Percentiles rank a stretch among this genome's conserved stretches.
Conservation (phyloP, 768 basidiomycete genomes). For the Tricholoma matsutake region DNA sequence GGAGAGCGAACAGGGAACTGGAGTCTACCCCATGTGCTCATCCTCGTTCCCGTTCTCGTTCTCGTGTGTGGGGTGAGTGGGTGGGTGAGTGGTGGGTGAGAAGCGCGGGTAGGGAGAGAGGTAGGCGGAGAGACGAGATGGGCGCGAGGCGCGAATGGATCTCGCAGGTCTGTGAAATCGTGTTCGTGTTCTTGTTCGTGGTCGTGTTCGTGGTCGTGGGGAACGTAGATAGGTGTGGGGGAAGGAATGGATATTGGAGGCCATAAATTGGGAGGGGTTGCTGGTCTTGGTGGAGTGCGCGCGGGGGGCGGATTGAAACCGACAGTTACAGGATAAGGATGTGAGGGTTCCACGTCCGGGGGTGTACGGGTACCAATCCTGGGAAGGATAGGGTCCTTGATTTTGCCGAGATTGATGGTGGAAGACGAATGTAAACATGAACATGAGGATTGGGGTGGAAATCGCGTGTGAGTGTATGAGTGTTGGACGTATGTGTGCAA, state of each 20-base stretch:
- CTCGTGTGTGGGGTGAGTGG: not conserved
- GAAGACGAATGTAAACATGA: not conserved
- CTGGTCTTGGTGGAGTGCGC: not conserved
- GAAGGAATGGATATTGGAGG: not conserved
- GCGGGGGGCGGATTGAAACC: too few species aligned
- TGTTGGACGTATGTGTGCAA: not conserved
- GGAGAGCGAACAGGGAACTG: not conserved
- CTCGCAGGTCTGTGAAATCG: slow-evolving; percentile 1
- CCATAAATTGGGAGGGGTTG: not conserved
- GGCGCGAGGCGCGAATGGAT: not conserved
- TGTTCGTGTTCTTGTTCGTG: not conserved
- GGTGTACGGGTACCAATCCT: too few species aligned
- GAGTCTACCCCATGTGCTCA: slow-evolving; percentile 1
- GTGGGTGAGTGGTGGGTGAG: not conserved
- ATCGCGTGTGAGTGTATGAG: not conserved
- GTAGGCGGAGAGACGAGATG: not conserved
- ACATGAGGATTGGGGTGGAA: not conserved
- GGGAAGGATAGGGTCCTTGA: too few species aligned
- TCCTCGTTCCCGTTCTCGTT: not conserved
- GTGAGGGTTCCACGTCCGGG: too few species aligned
- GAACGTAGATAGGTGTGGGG: not conserved
- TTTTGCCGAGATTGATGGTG: too few species aligned
- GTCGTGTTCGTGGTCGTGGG: not conserved
- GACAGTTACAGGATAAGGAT: too few species aligned
- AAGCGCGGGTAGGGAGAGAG: not conserved